Evolutionary conservation across 2,329 filamentous ascomycete species (phyloP), one percentile per base, ranked within the genome.

Genomic region (Ophiobolus disseminans): DNA sequence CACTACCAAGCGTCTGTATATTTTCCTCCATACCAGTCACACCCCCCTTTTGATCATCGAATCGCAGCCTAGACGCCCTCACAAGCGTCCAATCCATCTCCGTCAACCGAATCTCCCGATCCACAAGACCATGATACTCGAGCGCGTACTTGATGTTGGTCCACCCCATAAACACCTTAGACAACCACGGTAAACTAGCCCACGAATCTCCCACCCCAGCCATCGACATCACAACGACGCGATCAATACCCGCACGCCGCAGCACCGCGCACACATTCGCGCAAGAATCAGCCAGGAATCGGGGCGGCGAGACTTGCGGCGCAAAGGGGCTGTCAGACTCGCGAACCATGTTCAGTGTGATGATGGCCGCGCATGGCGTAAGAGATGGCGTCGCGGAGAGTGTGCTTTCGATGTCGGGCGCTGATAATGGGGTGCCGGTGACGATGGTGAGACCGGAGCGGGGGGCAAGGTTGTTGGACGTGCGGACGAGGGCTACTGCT

Each of bases 141-240:
- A 55, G 45, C 20, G 52, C 48, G 44, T 52, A 46, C 40, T 55
- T 55, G 43, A 55, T 40, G 19, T 55, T 55, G 28, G 48, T 51
- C 44, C 43, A 55, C 5, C 40, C 40, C 40, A 51, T 39, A 44
- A 55, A 55, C 14, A 13, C 44, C 31, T 48, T 55, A 22, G 30
- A 35, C 28, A 51, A 19, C 40, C 40, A 49, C 23, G 50, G 50
- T 46, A 53, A 32, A 23, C 40, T 49, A 34, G n/a, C 28, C 45
- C 50, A 49, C 23, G 48, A 55, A 51, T 55, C 44, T 21, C 52
- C 52, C 17, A 48, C 52, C 30, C 52, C 52, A 42, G 52, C 52
- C 39, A 48, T 55, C 19, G 52, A 55, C 52, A 51, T 51, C 22
- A 55, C 52, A 35, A 51, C 48, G 45, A 55, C 28, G 39, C 52